Conservation (phyloP, 805 yeast genomes). For the Starmerella riodocensis region DNA sequence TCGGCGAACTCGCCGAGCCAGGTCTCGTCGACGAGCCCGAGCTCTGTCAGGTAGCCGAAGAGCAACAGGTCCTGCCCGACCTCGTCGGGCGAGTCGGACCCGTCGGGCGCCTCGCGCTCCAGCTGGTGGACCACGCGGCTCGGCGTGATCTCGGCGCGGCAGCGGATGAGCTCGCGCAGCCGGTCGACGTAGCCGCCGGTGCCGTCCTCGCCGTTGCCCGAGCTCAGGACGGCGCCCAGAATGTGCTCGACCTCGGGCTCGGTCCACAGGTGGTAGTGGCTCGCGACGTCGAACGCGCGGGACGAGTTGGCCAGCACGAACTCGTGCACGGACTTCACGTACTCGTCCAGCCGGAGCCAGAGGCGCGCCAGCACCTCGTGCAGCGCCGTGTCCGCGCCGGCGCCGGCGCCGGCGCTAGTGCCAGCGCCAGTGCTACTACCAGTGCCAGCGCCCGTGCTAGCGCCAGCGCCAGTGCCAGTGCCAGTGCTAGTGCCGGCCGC, state of each 20-base stretch:
- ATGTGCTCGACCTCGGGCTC: slow-evolving; percentile 31
- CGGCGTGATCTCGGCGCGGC: slow-evolving; percentile 40
- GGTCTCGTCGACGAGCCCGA: slow-evolving; percentile 45
- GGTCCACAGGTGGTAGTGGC: slow-evolving; percentile 48
- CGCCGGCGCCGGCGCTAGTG: not conserved
- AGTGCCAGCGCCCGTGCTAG: slow-evolving; percentile 3
- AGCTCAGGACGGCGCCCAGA: slow-evolving; percentile 34
- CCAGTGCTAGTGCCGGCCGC: not conserved
- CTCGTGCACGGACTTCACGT: slow-evolving; percentile 50
- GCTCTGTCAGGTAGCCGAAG: slow-evolving; percentile 50
- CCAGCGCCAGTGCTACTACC: too few relatives aligned
- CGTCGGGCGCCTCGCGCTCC: not conserved
- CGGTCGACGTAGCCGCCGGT: slow-evolving; percentile 14
- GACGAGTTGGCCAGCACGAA: slow-evolving; percentile 44
- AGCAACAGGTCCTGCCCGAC: slow-evolving; percentile 24
- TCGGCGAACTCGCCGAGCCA: slow-evolving; percentile 49
- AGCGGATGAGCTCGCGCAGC: slow-evolving; percentile 15
- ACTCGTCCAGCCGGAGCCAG: slow-evolving; percentile 42
- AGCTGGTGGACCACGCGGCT: slow-evolving; percentile 37
- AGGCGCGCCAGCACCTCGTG: not conserved
- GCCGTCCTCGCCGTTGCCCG: slow-evolving; percentile 15
- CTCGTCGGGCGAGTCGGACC: not conserved
- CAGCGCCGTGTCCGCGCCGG: slow-evolving; percentile 12
- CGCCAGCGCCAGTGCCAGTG: not conserved
- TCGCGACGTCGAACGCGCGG: slow-evolving; percentile 43